phyloP scores from a whole-genome alignment of 345 rosid genomes.

The Populus nigra region DNA sequence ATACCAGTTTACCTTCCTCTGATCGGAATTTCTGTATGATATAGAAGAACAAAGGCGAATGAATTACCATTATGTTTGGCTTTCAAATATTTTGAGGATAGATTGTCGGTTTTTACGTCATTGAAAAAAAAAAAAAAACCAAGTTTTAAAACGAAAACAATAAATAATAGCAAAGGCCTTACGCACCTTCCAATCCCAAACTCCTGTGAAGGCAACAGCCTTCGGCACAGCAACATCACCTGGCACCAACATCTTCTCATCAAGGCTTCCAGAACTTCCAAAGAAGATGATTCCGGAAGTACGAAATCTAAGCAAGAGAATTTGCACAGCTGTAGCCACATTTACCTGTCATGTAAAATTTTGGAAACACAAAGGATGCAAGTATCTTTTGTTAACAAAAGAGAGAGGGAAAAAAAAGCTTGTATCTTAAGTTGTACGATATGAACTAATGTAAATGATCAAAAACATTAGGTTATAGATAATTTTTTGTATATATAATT shows the following conservation, averaged over 20 bases:
- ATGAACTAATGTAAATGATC: too few relatives aligned
- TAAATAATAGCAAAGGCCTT: too few relatives aligned
- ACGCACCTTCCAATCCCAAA: slow-evolving; percentile 5
- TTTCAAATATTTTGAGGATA: background rate
- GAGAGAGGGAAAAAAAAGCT: too few relatives aligned
- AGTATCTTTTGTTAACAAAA: too few relatives aligned
- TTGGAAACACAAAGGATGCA: too few relatives aligned
- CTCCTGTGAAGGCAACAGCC: background rate
- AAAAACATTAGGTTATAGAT: too few relatives aligned
- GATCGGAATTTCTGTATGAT: background rate
- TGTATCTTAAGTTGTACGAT: too few relatives aligned
- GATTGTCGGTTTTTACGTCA: too few relatives aligned
- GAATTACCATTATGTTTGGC: background rate
- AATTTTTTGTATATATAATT: background rate
- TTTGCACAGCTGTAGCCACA: background rate
- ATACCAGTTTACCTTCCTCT: background rate
- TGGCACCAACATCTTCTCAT: background rate
- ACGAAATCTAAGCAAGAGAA: background rate
- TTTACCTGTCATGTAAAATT: background rate
- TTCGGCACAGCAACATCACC: background rate
- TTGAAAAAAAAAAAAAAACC: too few relatives aligned
- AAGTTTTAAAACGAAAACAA: too few relatives aligned
- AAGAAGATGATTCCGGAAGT: background rate
- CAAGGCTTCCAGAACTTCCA: slow-evolving; percentile 13
- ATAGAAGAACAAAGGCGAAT: background rate